Conservation (phyloP, 108 stramenopile species). For the Nitzschia inconspicua region DNA sequence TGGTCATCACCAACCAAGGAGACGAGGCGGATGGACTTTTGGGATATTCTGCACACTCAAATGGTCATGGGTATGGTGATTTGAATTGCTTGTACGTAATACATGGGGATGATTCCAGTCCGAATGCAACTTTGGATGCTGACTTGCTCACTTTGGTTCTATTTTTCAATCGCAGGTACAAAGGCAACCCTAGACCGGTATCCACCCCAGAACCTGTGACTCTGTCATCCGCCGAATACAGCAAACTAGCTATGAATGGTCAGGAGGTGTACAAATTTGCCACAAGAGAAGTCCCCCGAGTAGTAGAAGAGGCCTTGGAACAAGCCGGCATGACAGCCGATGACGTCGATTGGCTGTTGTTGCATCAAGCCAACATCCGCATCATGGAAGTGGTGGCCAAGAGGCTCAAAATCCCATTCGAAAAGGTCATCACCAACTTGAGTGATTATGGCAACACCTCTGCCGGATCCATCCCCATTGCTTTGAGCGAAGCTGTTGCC, state of each 20-base stretch:
- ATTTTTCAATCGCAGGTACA: conserved; percentile 43
- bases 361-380: conserved; percentile 97
- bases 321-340: conserved; percentile 84
- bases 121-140: not conserved
- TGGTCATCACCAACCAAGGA: conserved; percentile 73
- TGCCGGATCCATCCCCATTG: conserved; percentile 92
- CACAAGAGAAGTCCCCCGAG: conserved; percentile 89
- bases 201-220: conserved; percentile 71
- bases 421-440: conserved; percentile 91
- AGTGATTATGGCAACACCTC: conserved; percentile 92
- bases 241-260: conserved; percentile 87
- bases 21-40: conserved; percentile 65
- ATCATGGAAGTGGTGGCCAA: conserved; percentile 96
- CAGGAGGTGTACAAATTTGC: conserved; percentile 96
- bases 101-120: not conserved
- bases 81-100: conserved; percentile 79
- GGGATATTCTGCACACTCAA: conserved; percentile 90
- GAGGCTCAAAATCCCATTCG: conserved; percentile 88
- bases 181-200: conserved; percentile 59
- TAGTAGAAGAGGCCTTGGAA: conserved; percentile 86
- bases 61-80: conserved; percentile 84
- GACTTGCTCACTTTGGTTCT: not conserved
- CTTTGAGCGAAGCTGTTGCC: conserved; percentile 91
- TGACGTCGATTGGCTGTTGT: conserved; percentile 89
- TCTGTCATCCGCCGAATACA: conserved; percentile 65